These are phyloP conservation scores for Fistulifera pelliculosa DNA, from an alignment of 108 stramenopile species.

Conservation along the genomic window DNA sequence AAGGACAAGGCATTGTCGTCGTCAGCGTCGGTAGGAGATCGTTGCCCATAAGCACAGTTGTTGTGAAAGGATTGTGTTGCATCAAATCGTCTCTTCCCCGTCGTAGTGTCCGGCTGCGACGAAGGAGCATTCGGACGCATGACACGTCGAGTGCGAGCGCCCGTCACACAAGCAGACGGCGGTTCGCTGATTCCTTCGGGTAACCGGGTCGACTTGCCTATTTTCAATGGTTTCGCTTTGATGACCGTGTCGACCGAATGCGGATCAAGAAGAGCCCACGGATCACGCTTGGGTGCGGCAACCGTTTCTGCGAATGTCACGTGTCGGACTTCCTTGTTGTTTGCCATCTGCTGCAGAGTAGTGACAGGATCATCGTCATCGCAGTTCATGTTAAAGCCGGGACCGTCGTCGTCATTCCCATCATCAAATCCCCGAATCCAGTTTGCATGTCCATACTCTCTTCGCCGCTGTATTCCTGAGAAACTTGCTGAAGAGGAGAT, in stretches of 20 bases:
- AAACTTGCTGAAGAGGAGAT: slow-evolving; percentile 2
- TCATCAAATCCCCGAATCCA: neutral
- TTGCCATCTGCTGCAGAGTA: neutral
- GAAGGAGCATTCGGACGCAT: neutral
- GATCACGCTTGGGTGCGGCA: slow-evolving; percentile 35
- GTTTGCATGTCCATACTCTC: neutral
- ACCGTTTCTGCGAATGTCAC: neutral
- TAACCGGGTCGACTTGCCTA: slow-evolving; percentile 66
- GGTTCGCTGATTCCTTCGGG: slow-evolving; percentile 51
- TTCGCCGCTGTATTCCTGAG: neutral
- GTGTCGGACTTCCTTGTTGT: neutral
- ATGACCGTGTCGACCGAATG: slow-evolving; percentile 32
- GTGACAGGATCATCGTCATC: slow-evolving; percentile 15
- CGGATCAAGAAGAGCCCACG: slow-evolving; percentile 82
- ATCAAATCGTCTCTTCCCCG: neutral
- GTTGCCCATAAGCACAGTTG: slow-evolving; percentile 2
- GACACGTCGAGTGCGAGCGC: slow-evolving; percentile 38
- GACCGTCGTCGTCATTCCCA: slow-evolving; percentile 22
- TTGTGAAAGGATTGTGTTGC: neutral
- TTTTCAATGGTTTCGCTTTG: slow-evolving; percentile 44
- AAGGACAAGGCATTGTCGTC: slow-evolving; percentile 17
- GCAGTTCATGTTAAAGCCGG: slow-evolving; percentile 15
- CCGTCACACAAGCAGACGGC: slow-evolving; percentile 68
- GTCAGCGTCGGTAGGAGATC: slow-evolving; percentile 2
- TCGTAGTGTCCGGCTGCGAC: too few relatives aligned